phyloP scores from a whole-genome alignment of 2,329 filamentous ascomycete species.

The Colletotrichum gloeosporioides region DNA sequence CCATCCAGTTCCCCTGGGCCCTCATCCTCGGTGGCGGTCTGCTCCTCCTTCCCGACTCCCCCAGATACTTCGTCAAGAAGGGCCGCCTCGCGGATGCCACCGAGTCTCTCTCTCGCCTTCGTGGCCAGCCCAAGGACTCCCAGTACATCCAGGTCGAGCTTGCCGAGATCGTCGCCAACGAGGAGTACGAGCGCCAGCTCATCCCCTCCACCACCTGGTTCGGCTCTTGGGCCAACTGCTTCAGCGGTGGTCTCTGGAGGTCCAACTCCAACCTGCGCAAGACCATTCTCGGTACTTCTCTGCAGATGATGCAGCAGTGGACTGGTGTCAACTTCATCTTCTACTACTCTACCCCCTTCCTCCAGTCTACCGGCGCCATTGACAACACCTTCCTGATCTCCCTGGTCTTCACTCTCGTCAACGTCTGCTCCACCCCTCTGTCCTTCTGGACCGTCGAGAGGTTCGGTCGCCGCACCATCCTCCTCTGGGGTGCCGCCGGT shows the following conservation, averaged over 20 bases:
- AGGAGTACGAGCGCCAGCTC: conserved; percentile 79
- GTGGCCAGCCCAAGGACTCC: conserved; percentile 75
- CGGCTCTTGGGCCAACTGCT: conserved; percentile 72
- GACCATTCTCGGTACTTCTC: conserved; percentile 73
- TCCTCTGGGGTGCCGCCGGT: conserved; percentile 78
- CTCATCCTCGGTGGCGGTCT: conserved; percentile 76
- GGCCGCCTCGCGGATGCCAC: conserved; percentile 71
- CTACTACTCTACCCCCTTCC: conserved; percentile 86
- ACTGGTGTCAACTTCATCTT: conserved; percentile 95
- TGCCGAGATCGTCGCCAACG: conserved; percentile 86
- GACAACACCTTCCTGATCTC: conserved; percentile 81
- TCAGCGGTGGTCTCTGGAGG: conserved; percentile 66
- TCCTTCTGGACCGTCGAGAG: conserved; percentile 88
- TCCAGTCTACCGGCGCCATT: conserved; percentile 79
- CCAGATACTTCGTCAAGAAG: conserved; percentile 84
- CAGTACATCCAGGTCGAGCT: conserved; percentile 81
- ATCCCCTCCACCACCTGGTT: conserved; percentile 71
- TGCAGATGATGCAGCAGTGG: conserved; percentile 84
- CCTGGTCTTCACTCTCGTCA: conserved; percentile 86
- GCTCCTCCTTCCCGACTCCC: conserved; percentile 81
- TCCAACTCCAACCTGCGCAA: conserved; percentile 73
- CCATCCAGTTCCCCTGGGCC: conserved; percentile 81
- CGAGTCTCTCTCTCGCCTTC: conserved; percentile 67
- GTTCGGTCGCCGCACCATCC: conserved; percentile 79
- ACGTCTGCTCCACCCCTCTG: conserved; percentile 83